These are phyloP conservation scores for Auricularia heimuer DNA, from an alignment of 768 basidiomycete species.

Conservation along the genomic window DNA sequence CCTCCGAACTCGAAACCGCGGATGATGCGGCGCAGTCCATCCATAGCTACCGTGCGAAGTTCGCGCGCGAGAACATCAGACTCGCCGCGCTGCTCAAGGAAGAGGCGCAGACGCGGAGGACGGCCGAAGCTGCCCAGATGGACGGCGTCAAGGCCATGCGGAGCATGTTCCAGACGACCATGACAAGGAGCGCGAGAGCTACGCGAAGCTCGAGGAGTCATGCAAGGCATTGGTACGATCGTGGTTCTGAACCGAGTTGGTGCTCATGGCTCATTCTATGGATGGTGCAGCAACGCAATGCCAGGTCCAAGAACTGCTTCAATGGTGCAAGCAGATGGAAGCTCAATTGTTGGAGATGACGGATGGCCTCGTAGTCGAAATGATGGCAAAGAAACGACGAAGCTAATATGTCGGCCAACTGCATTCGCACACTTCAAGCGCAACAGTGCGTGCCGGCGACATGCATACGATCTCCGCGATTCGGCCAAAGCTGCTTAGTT, in stretches of 20 bases:
- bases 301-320: slow-evolving; percentile 49
- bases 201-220: slow-evolving; percentile 57
- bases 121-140: slow-evolving; percentile 52
- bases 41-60: slow-evolving; percentile 43
- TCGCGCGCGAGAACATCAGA: slow-evolving; percentile 47
- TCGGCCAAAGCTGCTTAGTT: slow-evolving; percentile 39
- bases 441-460: slow-evolving; percentile 51
- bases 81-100: slow-evolving; percentile 48
- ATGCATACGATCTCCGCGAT: neutral
- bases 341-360: slow-evolving; percentile 41
- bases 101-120: slow-evolving; percentile 51
- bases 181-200: slow-evolving; percentile 51
- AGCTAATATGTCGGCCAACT: slow-evolving; percentile 55
- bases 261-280: slow-evolving; percentile 18
- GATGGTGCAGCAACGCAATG: slow-evolving; percentile 58
- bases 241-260: neutral
- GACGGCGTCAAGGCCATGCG: slow-evolving; percentile 58
- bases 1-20: slow-evolving; percentile 48
- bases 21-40: slow-evolving; percentile 59
- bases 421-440: slow-evolving; percentile 97
- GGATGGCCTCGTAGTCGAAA: slow-evolving; percentile 45
- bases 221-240: slow-evolving; percentile 53
- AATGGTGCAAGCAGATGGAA: slow-evolving; percentile 49
- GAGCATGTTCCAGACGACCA: slow-evolving; percentile 52
- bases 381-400: slow-evolving; percentile 46